Base-by-base conservation (phyloP, 306 rosid genomes). In the Inga oerstediana region DNA sequence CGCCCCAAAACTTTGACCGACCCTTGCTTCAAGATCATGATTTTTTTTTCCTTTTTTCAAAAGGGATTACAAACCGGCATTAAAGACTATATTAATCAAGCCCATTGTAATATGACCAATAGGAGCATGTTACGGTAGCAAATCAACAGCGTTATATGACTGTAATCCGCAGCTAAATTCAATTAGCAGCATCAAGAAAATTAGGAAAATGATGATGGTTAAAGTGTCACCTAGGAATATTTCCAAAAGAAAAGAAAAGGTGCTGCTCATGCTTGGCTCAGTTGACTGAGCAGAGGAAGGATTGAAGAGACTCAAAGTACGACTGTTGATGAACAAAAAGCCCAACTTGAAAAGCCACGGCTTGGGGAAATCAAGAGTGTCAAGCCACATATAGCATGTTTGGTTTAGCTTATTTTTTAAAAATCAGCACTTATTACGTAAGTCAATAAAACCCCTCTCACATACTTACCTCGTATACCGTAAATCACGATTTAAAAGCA, bases 271-370 rank as follows among this genome's bases (percentile, higher is more conserved):
- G 64, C 30, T 58, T 58, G 11, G 65, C 65, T 58, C 65, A 22
- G 34, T 27, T 61, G 67, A 61, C 30, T 10, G 67, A 27, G 67
- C 30, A 11, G 35, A 61, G 67, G 27, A 61, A 61, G 6, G 14
- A 9, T 61, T 24, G 43, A 65, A 65, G 43, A 65, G n/a, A 13
- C n/a, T 65, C 17, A 14, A 64, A 30, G 19, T 64, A 12, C 39
- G 70, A 27, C 35, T 27, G 39, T 7, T 14, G 71, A 14, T 14
- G 43, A 12, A 32, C n/a, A 2, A 32, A 27, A 64, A 77, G 83
- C 79, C 75, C 44, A 77, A 85, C 59, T 82, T 16, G 19, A 74
- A 43, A 58, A 80, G 83, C 68, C 68, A 46, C 17, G 13, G 58
- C 71, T 22, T 79, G 69, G 51, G 59, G 72, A 62, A 70, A 72